Conservation (phyloP, 2,329 filamentous ascomycete species). For the Penicillium sumatraense region DNA sequence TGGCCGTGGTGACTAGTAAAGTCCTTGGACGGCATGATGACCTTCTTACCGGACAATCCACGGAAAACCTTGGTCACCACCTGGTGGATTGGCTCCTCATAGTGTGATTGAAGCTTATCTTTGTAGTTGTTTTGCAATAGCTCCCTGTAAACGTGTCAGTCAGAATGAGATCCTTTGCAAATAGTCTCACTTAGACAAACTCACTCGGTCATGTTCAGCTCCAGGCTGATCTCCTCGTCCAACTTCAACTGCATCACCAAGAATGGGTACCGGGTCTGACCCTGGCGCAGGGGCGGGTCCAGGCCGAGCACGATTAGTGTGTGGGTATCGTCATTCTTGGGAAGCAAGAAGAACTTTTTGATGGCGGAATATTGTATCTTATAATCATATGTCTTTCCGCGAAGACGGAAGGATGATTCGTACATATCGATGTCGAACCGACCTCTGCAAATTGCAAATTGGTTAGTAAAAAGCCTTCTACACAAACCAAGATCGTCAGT, state of each 20-base stretch:
- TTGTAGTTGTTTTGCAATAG: constrained; percentile 84
- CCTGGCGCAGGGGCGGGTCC: constrained; percentile 92
- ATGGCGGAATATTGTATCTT: constrained; percentile 98
- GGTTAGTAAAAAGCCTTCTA: no score
- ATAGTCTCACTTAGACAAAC: constrained; percentile 15
- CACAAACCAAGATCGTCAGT: neutral
- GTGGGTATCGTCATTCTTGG: constrained; percentile 97
- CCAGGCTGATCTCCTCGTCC: constrained; percentile 94
- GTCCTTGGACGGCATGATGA: constrained; percentile 90
- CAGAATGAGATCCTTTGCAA: neutral
- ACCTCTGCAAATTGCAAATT: constrained; percentile 72
- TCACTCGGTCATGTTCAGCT: constrained; percentile 88
- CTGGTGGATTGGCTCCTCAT: constrained; percentile 90
- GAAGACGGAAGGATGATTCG: constrained; percentile 93
- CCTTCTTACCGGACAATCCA: constrained; percentile 91
- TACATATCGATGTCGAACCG: constrained; percentile 99
- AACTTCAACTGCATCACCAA: constrained; percentile 99
- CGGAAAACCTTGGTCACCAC: constrained; percentile 96
- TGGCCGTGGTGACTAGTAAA: constrained; percentile 93
- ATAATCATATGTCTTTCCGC: constrained; percentile 99
- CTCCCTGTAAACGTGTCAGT: constrained; percentile 53
- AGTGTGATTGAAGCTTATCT: constrained; percentile 83
- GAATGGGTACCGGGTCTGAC: constrained; percentile 97
- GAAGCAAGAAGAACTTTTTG: constrained; percentile 98
- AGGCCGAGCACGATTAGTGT: constrained; percentile 93